A percentile compares a stretch with the other conserved stretches of the same genome.
Evolutionary conservation across 225 moss, liverwort and hornwort species (phyloP).

Genomic region (Marchantia paleacea): DNA sequence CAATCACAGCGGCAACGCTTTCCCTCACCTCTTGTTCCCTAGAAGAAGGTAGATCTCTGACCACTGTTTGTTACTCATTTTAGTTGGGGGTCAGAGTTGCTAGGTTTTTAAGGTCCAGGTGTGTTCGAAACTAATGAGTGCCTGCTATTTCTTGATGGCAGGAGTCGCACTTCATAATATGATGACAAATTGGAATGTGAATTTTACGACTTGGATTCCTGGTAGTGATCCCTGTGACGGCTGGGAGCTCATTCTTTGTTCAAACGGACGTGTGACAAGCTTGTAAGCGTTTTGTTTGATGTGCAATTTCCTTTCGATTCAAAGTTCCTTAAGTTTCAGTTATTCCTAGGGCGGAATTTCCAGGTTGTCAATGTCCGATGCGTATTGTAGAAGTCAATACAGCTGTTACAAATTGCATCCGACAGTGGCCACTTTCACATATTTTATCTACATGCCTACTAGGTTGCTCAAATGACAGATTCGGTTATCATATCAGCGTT

Average conservation of each 20-base stretch:
- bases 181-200: conserved; percentile 21
- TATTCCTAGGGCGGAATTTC: not conserved
- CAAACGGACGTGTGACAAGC: conserved; percentile 1
- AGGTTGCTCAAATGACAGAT: not conserved
- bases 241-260: conserved; percentile 20
- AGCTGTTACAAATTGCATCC: too few species aligned
- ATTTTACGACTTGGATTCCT: conserved; percentile 5
- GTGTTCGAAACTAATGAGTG: not conserved
- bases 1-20: not conserved
- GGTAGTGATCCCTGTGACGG: conserved; percentile 21
- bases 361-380: not conserved
- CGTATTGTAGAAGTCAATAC: not conserved
- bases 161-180: conserved; percentile 16
- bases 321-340: not conserved
- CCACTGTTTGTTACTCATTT: not conserved
- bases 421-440: too few species aligned
- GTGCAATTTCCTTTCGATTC: not conserved
- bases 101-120: not conserved
- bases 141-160: not conserved
- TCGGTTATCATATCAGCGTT: too few species aligned
- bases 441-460: not conserved
- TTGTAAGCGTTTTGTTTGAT: conserved; percentile 3
- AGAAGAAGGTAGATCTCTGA: not conserved
- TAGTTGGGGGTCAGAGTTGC: not conserved
- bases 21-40: not conserved